Base-by-base conservation (phyloP, 2,329 filamentous ascomycete genomes). In the Fusarium penzigii region DNA sequence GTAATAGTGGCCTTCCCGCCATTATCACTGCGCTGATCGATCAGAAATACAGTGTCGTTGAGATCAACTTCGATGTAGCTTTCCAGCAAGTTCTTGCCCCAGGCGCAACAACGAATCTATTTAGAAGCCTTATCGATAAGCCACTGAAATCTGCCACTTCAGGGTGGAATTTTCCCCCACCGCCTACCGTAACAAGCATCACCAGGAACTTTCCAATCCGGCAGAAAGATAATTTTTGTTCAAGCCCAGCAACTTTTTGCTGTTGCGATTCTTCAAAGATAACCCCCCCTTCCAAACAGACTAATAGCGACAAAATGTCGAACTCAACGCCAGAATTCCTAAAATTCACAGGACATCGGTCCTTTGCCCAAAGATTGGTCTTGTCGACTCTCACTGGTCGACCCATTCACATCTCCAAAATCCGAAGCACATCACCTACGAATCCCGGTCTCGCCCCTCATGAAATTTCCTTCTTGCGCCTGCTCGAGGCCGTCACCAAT, bases 401-500 rank as follows among this genome's bases (percentile, higher is more conserved):
- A 38, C 86, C 94, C 3, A 78, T 97, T 50, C 92, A 93, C 74
- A 93, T 99, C 70, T 94, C 93, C 48, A 89, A 94, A 73, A 97
- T 99, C 75, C 90, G 94, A 66, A 86, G 90, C 59, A 85, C 88
- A 14, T 96, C 91, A 40, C 87, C 89, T 43, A 92, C 90, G 39
- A 87, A 89, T 65, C 92, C 94, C 1, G 94, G 94, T 65, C 88
- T 99, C 49, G 88, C 90, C 48, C 87, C 91, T 44, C 89, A 96
- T 76, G 94, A 99, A 75, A 87, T 97, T 65, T 97, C 94, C 43
- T 93, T 99, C 72, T 83, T 99, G 32, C 92, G 94, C 51, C 88
- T 99, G 16, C 86, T 99, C 67, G 94, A 97, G 72, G 83, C 90
- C 62, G 82, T 99, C 65, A 99, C 94, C 67, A 99, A 99, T 78